Evolutionary conservation across 345 rosid species (phyloP).

Genomic region (Eucalyptus fibrosa): DNA sequence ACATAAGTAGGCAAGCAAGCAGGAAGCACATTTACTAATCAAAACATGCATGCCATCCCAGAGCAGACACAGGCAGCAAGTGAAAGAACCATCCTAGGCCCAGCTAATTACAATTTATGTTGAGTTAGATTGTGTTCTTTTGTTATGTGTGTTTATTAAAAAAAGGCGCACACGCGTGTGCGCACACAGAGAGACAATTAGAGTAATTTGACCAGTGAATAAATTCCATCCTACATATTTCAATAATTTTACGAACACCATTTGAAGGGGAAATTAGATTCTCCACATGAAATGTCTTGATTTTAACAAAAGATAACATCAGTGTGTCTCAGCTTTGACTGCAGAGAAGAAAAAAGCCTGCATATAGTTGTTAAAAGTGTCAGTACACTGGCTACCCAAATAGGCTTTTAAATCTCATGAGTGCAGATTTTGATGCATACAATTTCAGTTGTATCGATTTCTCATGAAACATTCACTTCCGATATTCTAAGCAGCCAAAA

Average conservation of each 20-base stretch:
- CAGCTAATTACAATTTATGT: background rate
- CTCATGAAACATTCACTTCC: background rate
- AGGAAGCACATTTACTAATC: background rate
- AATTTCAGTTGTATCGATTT: background rate
- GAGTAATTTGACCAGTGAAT: background rate
- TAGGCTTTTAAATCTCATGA: background rate
- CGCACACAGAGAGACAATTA: background rate
- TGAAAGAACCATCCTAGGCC: background rate
- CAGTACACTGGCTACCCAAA: background rate
- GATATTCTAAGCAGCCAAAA: background rate
- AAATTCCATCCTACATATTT: background rate
- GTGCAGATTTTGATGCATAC: background rate
- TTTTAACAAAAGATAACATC: background rate
- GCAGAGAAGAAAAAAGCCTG: background rate
- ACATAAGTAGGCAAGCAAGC: background rate
- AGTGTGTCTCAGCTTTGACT: background rate
- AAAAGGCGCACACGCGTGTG: accelerated
- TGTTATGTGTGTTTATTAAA: background rate
- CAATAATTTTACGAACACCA: background rate
- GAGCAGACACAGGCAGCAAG: background rate
- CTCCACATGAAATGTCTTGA: background rate
- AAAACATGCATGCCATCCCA: background rate
- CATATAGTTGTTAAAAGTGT: background rate
- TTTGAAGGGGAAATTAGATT: background rate
- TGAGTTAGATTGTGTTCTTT: background rate